Evolutionary conservation across 352 stramenopile genomes (phyloP).

Genomic region (Pythium oligandrum): DNA sequence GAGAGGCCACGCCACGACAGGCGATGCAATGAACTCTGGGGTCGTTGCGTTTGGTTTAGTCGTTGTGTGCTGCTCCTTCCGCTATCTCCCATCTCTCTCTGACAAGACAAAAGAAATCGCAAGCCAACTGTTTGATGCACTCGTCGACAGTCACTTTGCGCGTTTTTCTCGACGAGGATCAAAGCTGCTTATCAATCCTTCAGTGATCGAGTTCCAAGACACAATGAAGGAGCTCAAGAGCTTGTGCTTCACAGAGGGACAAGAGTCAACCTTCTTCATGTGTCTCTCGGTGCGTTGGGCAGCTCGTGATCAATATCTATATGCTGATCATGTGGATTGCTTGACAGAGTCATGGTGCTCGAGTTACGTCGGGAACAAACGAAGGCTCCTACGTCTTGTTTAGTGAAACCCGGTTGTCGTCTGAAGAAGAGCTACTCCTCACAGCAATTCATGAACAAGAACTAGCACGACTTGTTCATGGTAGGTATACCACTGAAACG

Average conservation of each 20-base stretch:
- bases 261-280: constrained; percentile 58
- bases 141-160: constrained; percentile 48
- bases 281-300: constrained; percentile 39
- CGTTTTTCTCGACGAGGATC: constrained; percentile 42
- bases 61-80: constrained; percentile 47
- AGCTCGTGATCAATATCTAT: constrained; percentile 2
- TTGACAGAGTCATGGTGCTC: constrained; percentile 52
- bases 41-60: constrained; percentile 36
- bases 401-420: constrained; percentile 58
- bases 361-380: constrained; percentile 45
- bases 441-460: constrained; percentile 60
- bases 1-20: no score
- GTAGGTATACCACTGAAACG: constrained; percentile 15
- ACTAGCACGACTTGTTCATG: constrained; percentile 52
- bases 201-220: constrained; percentile 76
- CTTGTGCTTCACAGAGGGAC: constrained; percentile 22
- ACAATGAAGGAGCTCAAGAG: constrained; percentile 55
- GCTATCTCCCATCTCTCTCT: constrained; percentile 42
- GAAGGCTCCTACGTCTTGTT: constrained; percentile 70
- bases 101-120: constrained; percentile 58
- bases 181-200: constrained; percentile 73
- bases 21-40: no score
- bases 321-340: background rate
- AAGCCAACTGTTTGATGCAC: constrained; percentile 39
- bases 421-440: constrained; percentile 62